Evolutionary conservation across 108 stramenopile species (phyloP).

Genomic region (Ochromonas danica): DNA sequence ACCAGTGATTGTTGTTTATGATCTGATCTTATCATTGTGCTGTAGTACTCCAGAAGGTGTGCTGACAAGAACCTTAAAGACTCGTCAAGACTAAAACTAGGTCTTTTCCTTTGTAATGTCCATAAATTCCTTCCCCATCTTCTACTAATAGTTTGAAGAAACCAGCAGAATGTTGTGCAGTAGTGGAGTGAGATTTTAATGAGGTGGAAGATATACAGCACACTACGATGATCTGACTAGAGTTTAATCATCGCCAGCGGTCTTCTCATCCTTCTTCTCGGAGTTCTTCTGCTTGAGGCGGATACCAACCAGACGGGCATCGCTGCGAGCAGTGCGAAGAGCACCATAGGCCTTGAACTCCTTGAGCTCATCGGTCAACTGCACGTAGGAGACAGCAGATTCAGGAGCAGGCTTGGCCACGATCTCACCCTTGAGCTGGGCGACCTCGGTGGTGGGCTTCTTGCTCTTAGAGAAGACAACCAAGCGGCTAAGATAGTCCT

Average conservation of each 20-base stretch:
- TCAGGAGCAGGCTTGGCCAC: neutral
- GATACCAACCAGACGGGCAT: conserved; percentile 50
- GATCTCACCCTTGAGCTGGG: conserved; percentile 65
- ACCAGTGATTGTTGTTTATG: neutral
- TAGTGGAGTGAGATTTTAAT: too few relatives aligned
- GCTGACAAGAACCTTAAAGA: conserved; percentile 1
- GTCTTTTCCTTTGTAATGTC: neutral
- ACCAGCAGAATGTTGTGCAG: too few relatives aligned
- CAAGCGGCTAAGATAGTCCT: conserved; percentile 88
- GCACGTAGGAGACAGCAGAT: conserved; percentile 30
- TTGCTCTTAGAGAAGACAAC: conserved; percentile 78
- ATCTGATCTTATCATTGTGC: neutral
- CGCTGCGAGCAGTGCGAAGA: conserved; percentile 53
- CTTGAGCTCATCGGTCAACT: neutral
- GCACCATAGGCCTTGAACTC: conserved; percentile 38
- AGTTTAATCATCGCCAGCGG: neutral
- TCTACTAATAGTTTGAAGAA: too few relatives aligned
- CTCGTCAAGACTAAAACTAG: conserved; percentile 35
- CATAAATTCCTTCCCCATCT: too few relatives aligned
- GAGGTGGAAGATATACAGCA: too few relatives aligned
- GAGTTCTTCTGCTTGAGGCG: conserved; percentile 34
- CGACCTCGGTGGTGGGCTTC: conserved; percentile 50
- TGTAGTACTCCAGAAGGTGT: conserved; percentile 36
- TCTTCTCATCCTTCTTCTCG: neutral
- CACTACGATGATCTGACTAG: too few relatives aligned